Evolutionary conservation across 345 rosid genomes (phyloP), one percentile per base, ranked within the genome.

Genomic region (Eucalyptus erythrocorys): DNA sequence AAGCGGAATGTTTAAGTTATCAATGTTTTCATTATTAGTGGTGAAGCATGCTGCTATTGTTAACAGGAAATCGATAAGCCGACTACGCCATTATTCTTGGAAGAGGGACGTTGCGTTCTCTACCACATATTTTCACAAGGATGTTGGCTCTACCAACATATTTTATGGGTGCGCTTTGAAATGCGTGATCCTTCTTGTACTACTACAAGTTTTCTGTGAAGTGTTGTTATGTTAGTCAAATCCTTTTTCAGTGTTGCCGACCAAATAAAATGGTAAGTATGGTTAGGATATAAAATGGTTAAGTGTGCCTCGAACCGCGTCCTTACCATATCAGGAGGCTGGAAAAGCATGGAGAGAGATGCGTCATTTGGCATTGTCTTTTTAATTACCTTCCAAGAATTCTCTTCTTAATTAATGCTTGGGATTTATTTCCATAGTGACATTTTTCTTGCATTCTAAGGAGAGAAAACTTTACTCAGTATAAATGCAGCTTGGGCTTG

Each of bases 241-340:
- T 50, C 53, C 22, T 15, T 17, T n/a, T 22, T 22, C 0, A 5
- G 5, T 55, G 8, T 2, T 8, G 2, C 5, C 26, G 10, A 27
- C 11, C 59, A 53, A 8, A 53, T 53, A 19, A 21, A 53, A 53
- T 16, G 27, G 27, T 55, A 55, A 21, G 22, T 55, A 21, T 55
- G 10, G 6, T 22, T 55, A 8, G 12, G 11, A 22, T 10, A 9
- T 48, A 48, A 48, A 48, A 48, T 13, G 50, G 50, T 6, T 13
- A 13, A 48, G 5, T 9, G 24, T 21, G 11, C 22, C 27, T 10
- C 61, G 24, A 21, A 22, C 9, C 22, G 8, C n/a, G n/a, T 50
- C 21, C 22, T 17, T 4, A 15, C 48, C 51, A 15, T 49, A 50
- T 50, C 6, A 50, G 53, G 55, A 51, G 55, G 55, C 1, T 4